Evolutionary conservation across 2,329 filamentous ascomycete genomes (phyloP), one percentile per base, ranked within the genome.

Genomic region (Apiospora arundinis): DNA sequence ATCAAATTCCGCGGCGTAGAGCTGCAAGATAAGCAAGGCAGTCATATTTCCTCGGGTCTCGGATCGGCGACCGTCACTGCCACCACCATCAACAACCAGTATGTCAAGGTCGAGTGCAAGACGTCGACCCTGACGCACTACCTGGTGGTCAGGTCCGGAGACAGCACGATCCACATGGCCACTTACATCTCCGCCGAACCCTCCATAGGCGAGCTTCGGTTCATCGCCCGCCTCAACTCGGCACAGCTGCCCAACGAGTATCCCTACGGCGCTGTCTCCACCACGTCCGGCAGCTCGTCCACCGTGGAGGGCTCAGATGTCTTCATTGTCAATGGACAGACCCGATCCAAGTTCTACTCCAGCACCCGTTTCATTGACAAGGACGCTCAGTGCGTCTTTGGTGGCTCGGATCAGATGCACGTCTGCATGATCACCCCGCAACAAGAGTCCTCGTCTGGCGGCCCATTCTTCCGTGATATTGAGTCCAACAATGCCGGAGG

Each of bases 321-420:
- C 71, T 92, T 87, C 76, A 72, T 90, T 11, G 89, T 92, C 63
- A 80, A 83, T 73, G 88, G 89, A 28, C 83, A 92, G 78, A 92
- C 91, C 0, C 87, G 91, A 49, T 90, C 88, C 80, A 93, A 93
- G 79, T 93, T 92, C 83, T 93, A 91, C 82, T 91, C 89, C 1
- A 90, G 88, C 72, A 84, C 91, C 73, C 86, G 90, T n/a, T 92
- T 92, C 80, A 92, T 93, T 77, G 91, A 93, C 77, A 90, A 92
- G 75, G 83, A 88, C 63, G 85, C 87, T 37, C 90, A 91, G 77
- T 92, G 91, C 79, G 88, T 91, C 48, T 86, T 85, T 72, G 86
- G 87, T 28, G 83, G 82, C 72, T 80, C 79, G 42, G 76, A 80
- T 63, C 68, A 80, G 37, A 85, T 88, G 48, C 88, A 91, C 74